These are phyloP conservation scores for Termitomyces sp. DNA, from an alignment of 768 basidiomycete genomes.

Conservation along the genomic window DNA sequence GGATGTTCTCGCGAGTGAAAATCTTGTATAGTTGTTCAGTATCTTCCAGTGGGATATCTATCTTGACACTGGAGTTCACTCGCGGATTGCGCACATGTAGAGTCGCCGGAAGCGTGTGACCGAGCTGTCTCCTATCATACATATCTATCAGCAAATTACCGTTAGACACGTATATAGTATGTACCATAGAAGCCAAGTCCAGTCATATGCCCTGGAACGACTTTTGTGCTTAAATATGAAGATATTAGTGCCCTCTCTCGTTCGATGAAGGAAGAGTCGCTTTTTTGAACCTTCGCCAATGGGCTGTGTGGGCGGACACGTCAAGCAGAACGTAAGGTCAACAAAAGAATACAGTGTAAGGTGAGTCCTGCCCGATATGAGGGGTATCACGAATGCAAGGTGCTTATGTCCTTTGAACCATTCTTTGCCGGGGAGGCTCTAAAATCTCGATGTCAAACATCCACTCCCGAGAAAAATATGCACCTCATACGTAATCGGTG, in stretches of 20 bases:
- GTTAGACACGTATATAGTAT: neutral
- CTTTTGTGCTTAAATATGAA: constrained; percentile 84
- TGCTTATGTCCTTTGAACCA: constrained; percentile 68
- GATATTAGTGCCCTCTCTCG: constrained; percentile 69
- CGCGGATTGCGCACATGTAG: constrained; percentile 71
- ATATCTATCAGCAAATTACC: neutral
- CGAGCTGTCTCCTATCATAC: constrained; percentile 57
- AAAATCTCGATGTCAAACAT: constrained; percentile 11
- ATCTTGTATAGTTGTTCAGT: constrained; percentile 36
- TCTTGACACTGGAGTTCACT: constrained; percentile 59
- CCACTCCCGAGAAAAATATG: neutral
- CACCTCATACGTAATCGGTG: constrained; percentile 65
- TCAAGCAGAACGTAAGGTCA: constrained; percentile 78
- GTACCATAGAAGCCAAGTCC: constrained; percentile 87
- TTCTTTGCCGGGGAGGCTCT: constrained; percentile 66
- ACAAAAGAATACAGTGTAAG: constrained; percentile 86
- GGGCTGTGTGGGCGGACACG: constrained; percentile 53
- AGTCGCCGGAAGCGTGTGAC: constrained; percentile 60
- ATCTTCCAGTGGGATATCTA: constrained; percentile 58
- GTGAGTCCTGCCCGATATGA: constrained; percentile 53
- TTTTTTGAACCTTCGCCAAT: constrained; percentile 31
- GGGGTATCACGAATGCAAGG: constrained; percentile 74
- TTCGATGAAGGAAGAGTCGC: constrained; percentile 43
- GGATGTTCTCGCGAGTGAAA: constrained; percentile 58
- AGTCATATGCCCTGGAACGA: constrained; percentile 76